Evolutionary conservation across 2,329 filamentous ascomycete species (phyloP).

Genomic region (Fusarium nurragi): DNA sequence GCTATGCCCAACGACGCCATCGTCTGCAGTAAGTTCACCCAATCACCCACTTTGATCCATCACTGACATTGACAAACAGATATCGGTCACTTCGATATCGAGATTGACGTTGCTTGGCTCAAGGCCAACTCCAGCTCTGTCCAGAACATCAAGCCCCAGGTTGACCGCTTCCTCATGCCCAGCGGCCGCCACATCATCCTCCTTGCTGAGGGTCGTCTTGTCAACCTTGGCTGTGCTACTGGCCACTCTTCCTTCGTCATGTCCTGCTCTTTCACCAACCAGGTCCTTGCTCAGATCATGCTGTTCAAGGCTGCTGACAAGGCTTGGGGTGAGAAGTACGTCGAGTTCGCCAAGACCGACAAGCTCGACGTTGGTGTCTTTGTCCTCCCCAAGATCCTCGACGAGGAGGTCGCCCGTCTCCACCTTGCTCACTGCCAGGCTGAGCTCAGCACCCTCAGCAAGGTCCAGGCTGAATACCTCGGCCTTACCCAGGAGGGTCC

Average conservation of each 20-base stretch:
- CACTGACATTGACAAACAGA: constrained; percentile 55
- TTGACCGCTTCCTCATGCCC: constrained; percentile 96
- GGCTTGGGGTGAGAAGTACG: constrained; percentile 90
- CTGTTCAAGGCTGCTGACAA: constrained; percentile 92
- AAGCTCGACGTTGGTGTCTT: constrained; percentile 94
- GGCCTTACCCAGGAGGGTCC: constrained; percentile 86
- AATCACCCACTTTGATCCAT: constrained; percentile 9
- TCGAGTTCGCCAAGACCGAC: constrained; percentile 92
- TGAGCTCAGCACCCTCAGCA: constrained; percentile 87
- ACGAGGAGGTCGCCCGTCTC: constrained; percentile 96
- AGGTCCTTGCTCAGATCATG: constrained; percentile 99
- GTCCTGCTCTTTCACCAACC: constrained; percentile 99
- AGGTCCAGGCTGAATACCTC: constrained; percentile 94
- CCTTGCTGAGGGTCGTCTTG: constrained; percentile 96
- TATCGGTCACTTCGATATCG: constrained; percentile 99
- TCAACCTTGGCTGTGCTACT: constrained; percentile 99
- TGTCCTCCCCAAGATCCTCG: constrained; percentile 95
- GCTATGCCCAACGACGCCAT: constrained; percentile 97
- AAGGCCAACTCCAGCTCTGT: constrained; percentile 95
- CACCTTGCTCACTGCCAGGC: constrained; percentile 94
- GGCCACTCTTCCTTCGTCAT: constrained; percentile 99
- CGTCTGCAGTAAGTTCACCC: constrained; percentile 79
- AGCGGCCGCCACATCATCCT: constrained; percentile 98
- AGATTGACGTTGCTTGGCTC: constrained; percentile 99
- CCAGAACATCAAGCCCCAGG: constrained; percentile 99